Conservation (phyloP, 1,284 basidiomycete species). For the Malassezia brasiliensis region DNA sequence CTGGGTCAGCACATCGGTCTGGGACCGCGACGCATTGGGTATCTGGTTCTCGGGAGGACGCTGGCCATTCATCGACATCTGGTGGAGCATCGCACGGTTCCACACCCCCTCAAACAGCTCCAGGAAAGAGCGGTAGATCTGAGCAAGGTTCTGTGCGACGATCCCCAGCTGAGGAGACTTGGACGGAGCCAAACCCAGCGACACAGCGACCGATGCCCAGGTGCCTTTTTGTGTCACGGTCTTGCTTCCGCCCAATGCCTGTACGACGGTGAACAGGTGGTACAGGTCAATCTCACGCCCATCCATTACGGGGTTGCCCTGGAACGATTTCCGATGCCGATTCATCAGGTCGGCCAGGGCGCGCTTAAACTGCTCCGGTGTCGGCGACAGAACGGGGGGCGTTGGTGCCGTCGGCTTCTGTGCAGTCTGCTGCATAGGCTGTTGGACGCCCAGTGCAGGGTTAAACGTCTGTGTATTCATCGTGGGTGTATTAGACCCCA, state of each 20-base stretch:
- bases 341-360: constrained; percentile 37
- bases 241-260: constrained; percentile 38
- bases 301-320: constrained; percentile 27
- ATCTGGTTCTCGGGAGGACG: not conserved
- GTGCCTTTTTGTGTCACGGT: constrained; percentile 31
- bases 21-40: not conserved
- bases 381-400: constrained; percentile 21
- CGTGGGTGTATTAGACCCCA: not conserved
- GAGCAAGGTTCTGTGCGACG: constrained; percentile 26
- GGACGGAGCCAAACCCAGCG: constrained; percentile 29
- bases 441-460: not conserved
- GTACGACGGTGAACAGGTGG: constrained; percentile 37
- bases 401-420: not conserved
- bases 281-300: constrained; percentile 36
- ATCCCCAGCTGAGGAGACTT: constrained; percentile 30
- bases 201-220: constrained; percentile 35
- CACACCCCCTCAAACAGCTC: constrained; percentile 41
- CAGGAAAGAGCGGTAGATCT: constrained; percentile 32
- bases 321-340: constrained; percentile 34
- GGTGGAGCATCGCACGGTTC: constrained; percentile 38
- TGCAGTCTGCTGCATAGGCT: not conserved
- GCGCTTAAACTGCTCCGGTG: constrained; percentile 40
- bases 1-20: not conserved
- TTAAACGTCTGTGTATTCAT: not conserved
- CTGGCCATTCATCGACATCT: constrained; percentile 26